Base-by-base conservation (phyloP, 768 basidiomycete genomes). In the Lyophyllum shimeji region DNA sequence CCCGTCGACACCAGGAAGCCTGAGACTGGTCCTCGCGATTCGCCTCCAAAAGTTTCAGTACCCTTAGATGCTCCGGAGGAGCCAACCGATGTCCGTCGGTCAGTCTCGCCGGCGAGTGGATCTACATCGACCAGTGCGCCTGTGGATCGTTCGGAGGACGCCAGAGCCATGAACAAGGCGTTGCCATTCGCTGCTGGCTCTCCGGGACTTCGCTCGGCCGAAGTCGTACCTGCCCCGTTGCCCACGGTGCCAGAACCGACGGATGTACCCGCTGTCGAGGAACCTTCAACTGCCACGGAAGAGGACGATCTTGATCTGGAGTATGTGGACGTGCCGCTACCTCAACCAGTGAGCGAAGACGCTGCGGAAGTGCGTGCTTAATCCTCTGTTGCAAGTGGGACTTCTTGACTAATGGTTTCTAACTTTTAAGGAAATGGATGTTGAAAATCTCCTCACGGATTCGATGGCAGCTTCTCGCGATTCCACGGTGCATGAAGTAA, bases 371-470 rank as follows among this genome's bases (percentile, higher is more conserved):
- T 61, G 37, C n/a, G 60, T 37, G 43, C 9, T 37, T 15, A 20
- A 9, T 20, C 23, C n/a, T 49, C 29, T 1, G n/a, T 46, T 47
- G n/a, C 9, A 23, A 20, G 3, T n/a, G 12, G 13, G 11, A 25
- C 18, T 3, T 7, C 11, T 7, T 29, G 25, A 46, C 25, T 46
- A 15, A 46, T 27, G 7, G 7, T 23, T 21, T 43, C 12, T 43
- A 7, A 33, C 5, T 17, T 44, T 33, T 6, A 33, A 57, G 56
- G 55, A 55, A 57, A 61, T 61, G 57, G 60, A 58, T 20, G 60
- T 61, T 13, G 60, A 61, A 46, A 20, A 53, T 4, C 20, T 58
- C 2, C 54, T 61, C 5, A 42, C 34, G n/a, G 9, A 39, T 20
- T 49, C 37, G 9, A n/a, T 23, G 24, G 24, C 33, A 1, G 31